phyloP scores from a whole-genome alignment of 73 alveolate species.

The Paramecium tetraurelia region DNA sequence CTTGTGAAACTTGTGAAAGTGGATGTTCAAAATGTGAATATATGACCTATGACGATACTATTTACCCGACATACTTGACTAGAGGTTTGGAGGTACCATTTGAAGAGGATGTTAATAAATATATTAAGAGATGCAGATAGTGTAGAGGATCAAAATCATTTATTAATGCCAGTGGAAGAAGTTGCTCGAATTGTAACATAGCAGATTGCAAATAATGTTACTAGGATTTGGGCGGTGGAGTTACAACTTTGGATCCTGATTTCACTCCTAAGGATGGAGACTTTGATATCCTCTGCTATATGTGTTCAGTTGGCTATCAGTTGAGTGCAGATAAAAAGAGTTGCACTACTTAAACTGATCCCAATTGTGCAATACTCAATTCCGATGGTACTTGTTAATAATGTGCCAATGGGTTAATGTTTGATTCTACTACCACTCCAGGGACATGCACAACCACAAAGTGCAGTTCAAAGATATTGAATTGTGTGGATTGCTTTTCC shows the following conservation, averaged over 20 bases:
- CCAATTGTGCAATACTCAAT: background rate
- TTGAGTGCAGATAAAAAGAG: background rate
- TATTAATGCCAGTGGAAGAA: background rate
- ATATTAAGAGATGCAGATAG: constrained; percentile 3
- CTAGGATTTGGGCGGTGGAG: background rate
- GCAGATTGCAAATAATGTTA: background rate
- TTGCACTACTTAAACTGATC: background rate
- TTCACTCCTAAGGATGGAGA: background rate
- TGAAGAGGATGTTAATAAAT: background rate
- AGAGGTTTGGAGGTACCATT: background rate
- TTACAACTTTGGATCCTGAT: background rate
- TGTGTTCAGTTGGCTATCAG: background rate
- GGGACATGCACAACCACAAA: background rate
- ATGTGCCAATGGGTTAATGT: background rate
- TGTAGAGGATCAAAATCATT: background rate
- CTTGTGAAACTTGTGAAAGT: background rate
- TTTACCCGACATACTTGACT: background rate
- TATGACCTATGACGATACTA: background rate
- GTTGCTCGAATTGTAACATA: background rate
- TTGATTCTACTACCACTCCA: background rate
- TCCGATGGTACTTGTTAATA: background rate
- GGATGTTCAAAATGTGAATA: constrained; percentile 20
- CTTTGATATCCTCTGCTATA: background rate
- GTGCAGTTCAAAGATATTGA: background rate
- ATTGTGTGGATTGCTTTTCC: background rate